A percentile compares a stretch with the other conserved stretches of the same genome.
Conservation (phyloP, 306 rosid genomes). For the Acacia melanoxylon region DNA sequence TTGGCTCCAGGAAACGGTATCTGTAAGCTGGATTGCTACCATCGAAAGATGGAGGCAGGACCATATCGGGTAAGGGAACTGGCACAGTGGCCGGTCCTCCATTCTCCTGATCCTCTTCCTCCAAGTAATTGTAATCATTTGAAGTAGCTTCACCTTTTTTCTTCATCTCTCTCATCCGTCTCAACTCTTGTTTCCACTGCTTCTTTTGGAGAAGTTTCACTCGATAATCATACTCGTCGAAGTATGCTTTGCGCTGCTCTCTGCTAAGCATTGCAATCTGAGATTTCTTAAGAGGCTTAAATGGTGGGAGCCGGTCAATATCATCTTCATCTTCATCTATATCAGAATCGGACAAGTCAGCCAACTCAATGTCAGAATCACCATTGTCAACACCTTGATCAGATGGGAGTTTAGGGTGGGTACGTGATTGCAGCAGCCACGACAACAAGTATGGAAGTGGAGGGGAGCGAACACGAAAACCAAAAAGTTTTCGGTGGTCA, state of each 20-base stretch:
- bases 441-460: constrained; percentile 94
- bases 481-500: constrained; percentile 84
- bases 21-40: constrained; percentile 85
- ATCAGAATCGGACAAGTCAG: constrained; percentile 86
- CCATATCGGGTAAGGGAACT: constrained; percentile 95
- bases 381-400: constrained; percentile 94
- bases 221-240: constrained; percentile 95
- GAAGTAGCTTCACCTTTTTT: constrained; percentile 58
- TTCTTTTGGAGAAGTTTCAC: constrained; percentile 93
- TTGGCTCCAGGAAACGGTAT: constrained; percentile 96
- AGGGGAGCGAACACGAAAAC: constrained; percentile 82
- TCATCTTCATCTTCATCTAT: constrained; percentile 89
- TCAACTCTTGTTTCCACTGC: constrained; percentile 96
- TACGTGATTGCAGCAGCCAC: constrained; percentile 86
- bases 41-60: constrained; percentile 92
- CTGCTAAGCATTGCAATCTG: constrained; percentile 83
- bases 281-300: constrained; percentile 87
- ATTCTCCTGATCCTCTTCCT: constrained; percentile 83
- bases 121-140: constrained; percentile 50
- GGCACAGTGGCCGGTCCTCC: constrained; percentile 93
- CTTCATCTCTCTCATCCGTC: constrained; percentile 88
- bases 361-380: constrained; percentile 90
- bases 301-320: constrained; percentile 92
- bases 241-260: constrained; percentile 82
- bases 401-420: constrained; percentile 84